Evolutionary conservation across 2,329 filamentous ascomycete species (phyloP).

Genomic region (Alternaria sp.): DNA sequence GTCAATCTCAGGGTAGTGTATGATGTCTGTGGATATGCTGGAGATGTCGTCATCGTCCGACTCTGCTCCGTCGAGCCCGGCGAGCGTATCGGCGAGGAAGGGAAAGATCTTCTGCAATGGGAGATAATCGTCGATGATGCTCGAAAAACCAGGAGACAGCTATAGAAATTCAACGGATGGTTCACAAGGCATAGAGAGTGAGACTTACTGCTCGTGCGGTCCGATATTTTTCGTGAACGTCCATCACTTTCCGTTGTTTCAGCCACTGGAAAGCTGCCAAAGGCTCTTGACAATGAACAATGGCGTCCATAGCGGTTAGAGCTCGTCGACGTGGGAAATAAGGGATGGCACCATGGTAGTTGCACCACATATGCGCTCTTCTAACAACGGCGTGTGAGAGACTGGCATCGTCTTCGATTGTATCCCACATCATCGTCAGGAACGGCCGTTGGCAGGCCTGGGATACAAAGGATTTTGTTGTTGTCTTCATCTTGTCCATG

Average conservation of each 20-base stretch:
- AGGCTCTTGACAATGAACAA: constrained; percentile 41
- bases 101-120: constrained; percentile 42
- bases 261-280: constrained; percentile 51
- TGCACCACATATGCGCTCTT: constrained; percentile 49
- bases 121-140: constrained; percentile 43
- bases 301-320: constrained; percentile 34
- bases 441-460: constrained; percentile 48
- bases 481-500: constrained; percentile 52
- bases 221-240: constrained; percentile 46
- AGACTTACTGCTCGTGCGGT: constrained; percentile 38
- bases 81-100: constrained; percentile 32
- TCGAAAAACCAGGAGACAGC: constrained; percentile 42
- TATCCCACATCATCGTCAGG: constrained; percentile 52
- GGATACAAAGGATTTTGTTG: constrained; percentile 49
- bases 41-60: constrained; percentile 35
- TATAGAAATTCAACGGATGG: constrained; percentile 13
- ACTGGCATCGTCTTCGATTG: constrained; percentile 43
- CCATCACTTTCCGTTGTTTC: constrained; percentile 48
- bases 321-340: constrained; percentile 39
- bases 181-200: neutral
- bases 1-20: constrained; percentile 46
- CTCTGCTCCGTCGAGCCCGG: constrained; percentile 35
- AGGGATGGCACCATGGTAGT: constrained; percentile 46
- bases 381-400: constrained; percentile 48
- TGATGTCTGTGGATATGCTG: constrained; percentile 41